Conservation (phyloP, 139 green algal genomes). For the Chlamydomonas sp. region DNA sequence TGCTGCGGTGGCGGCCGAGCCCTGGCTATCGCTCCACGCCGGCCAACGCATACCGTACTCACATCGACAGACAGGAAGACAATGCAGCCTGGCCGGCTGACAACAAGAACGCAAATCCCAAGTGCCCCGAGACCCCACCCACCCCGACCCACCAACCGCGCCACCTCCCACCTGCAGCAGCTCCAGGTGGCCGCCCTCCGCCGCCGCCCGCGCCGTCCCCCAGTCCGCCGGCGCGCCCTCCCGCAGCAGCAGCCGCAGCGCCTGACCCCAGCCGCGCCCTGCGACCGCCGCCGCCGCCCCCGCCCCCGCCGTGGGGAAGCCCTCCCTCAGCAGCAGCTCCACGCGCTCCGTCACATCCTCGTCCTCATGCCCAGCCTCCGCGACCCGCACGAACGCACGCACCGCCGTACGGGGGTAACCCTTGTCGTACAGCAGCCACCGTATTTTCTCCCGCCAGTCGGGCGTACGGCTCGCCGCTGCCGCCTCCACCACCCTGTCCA, state of each 20-base stretch:
- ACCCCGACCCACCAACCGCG: neutral
- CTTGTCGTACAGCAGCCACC: neutral
- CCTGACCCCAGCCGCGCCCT: neutral
- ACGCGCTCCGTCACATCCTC: neutral
- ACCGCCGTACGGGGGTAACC: neutral
- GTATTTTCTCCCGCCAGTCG: neutral
- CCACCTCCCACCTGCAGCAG: neutral
- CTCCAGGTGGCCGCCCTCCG: neutral
- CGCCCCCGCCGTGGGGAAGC: neutral
- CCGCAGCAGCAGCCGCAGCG: neutral
- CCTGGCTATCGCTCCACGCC: no score
- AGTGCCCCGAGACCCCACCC: no score
- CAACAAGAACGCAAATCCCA: no score
- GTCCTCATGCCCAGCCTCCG: neutral
- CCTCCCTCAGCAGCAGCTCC: neutral
- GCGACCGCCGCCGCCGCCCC: neutral
- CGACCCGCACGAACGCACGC: neutral
- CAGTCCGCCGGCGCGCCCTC: neutral
- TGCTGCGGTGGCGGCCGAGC: no score
- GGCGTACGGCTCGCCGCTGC: neutral
- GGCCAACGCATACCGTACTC: no score
- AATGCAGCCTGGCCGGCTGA: no score
- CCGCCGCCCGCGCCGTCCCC: neutral
- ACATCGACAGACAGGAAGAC: no score
- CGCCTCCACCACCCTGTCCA: neutral